Base-by-base conservation (phyloP, 257 asterid species). In the Fraxinus cuspidata region DNA sequence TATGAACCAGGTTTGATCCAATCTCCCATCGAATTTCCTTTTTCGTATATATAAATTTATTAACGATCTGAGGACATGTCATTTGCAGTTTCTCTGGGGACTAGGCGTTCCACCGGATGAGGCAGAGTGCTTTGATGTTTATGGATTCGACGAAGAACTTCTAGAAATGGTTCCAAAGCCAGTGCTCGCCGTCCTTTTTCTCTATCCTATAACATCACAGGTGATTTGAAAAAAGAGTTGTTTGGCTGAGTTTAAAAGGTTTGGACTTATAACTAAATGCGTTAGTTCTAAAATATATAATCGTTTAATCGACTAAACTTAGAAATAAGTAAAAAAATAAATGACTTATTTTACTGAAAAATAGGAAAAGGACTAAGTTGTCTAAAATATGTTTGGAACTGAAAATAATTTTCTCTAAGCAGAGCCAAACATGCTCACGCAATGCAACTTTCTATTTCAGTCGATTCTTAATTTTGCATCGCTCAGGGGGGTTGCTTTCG, bases 151-250 rank as follows among this genome's bases (percentile, higher is more conserved):
- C 79, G 96, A 87, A 69, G 98, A 90, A 58, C 97, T 93, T 65
- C 60, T 96, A 90, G 98, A 82, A 78, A 90, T 93, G 98, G 99
- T 96, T 60, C 99, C 99, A 0, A 85, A 90, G 90, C 99, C 98
- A 15, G 97, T 93, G 31, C 92, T 93, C 0, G 97, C 99, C 2
- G 98, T 95, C 49, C 76, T 95, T 82, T 89, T 91, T 79, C 99
- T 95, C 34, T 95, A 89, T 81, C 99, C 99, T 42, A 47, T 95
- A 64, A 95, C 99, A 11, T 4, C 84, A 13, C 77, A 91, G 96
- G 99, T 94, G 74, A 56, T 47, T 78, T 25, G 18, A 51, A n/a
- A 5, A 5, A n/a, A 15, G 23, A 49, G 40, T 42, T 42, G 49
- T 56, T 56, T 64, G 73, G 35, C 10, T 10, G 29, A 58, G 66